phyloP scores from a whole-genome alignment of 441 rosid genomes.

The Theobroma grandiflorum region DNA sequence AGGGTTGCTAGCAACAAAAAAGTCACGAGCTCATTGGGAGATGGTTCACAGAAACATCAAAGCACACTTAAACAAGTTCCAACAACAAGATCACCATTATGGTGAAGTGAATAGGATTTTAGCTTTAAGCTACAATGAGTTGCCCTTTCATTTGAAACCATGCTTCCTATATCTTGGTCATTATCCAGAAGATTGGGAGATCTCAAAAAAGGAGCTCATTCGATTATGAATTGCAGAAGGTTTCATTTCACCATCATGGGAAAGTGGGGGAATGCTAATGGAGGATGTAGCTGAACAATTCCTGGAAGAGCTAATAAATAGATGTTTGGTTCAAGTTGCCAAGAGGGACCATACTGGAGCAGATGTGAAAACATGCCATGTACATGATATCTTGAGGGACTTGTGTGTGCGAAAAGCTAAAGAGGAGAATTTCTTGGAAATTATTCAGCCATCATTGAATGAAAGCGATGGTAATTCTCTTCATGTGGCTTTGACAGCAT shows the following conservation, averaged over 20 bases:
- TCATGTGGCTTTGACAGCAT: background rate
- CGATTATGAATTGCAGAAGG: conserved; percentile 6
- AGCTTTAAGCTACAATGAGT: too few relatives aligned
- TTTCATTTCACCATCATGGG: background rate
- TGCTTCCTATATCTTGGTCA: too few relatives aligned
- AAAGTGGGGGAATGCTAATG: background rate
- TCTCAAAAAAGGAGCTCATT: too few relatives aligned
- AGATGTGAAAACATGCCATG: background rate
- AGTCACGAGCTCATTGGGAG: too few relatives aligned
- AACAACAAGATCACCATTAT: too few relatives aligned
- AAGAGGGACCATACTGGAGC: background rate
- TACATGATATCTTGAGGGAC: background rate
- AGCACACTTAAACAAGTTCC: background rate
- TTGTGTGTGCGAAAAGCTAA: background rate
- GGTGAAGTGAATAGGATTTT: too few relatives aligned
- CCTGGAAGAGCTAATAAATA: background rate
- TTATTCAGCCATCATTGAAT: background rate
- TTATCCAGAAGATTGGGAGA: background rate
- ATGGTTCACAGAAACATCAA: background rate
- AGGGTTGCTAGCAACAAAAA: too few relatives aligned
- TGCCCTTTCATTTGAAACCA: too few relatives aligned
- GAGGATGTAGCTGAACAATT: background rate
- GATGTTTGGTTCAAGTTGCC: background rate
- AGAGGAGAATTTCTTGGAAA: background rate
- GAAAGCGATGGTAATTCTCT: background rate